Conservation (phyloP, 371 early-diverging fungal species). For the Apophysomyces ossiformis region DNA sequence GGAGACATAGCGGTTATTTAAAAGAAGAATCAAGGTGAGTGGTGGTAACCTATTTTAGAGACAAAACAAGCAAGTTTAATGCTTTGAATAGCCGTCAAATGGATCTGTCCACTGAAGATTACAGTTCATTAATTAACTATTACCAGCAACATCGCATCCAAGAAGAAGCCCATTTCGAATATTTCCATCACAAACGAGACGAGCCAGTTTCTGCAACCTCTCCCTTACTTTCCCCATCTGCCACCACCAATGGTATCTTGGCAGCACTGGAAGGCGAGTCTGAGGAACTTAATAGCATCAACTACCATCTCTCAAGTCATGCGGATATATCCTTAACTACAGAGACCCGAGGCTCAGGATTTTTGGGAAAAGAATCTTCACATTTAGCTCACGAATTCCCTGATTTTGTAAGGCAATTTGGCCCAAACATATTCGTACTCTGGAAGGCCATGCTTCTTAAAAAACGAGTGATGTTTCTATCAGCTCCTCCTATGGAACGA, state of each 20-base stretch:
- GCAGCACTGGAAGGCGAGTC: background rate
- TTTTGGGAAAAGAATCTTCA: slow-evolving; percentile 2
- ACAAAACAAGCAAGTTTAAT: background rate
- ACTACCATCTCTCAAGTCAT: background rate
- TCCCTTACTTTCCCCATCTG: background rate
- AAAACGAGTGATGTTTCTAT: slow-evolving; percentile 58
- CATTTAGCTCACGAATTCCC: slow-evolving; percentile 34
- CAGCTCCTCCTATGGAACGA: slow-evolving; percentile 52
- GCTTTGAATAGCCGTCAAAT: background rate
- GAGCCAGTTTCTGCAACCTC: slow-evolving; percentile 4
- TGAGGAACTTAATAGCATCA: background rate
- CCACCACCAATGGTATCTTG: background rate
- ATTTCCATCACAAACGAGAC: background rate
- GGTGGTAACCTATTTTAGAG: background rate
- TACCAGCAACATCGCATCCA: slow-evolving; percentile 10
- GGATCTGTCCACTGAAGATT: background rate
- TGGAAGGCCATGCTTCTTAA: slow-evolving; percentile 64
- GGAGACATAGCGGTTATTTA: slow-evolving; percentile 54
- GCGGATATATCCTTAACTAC: background rate
- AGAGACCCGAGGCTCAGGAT: background rate
- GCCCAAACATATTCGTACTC: slow-evolving; percentile 57
- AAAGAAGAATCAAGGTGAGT: slow-evolving; percentile 27
- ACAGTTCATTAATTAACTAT: slow-evolving; percentile 15
- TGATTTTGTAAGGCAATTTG: slow-evolving; percentile 47
- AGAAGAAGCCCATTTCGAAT: background rate